Percentiles rank a stretch among this genome's conserved stretches.
Evolutionary conservation across 2,329 filamentous ascomycete genomes (phyloP).

Genomic region (Sporothrix pallida): DNA sequence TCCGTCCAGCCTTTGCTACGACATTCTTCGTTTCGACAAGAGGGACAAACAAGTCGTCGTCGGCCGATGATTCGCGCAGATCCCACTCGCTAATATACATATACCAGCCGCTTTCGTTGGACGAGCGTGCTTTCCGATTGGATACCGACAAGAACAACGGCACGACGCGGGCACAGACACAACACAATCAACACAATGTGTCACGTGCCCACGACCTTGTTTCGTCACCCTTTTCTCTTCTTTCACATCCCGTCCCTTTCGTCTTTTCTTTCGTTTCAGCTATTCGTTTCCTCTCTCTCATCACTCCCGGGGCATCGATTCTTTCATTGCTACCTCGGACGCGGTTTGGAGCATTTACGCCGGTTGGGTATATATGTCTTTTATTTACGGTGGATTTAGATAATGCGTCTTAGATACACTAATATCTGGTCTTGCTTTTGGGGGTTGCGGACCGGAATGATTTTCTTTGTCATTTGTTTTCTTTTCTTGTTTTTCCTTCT

Average conservation of each 20-base stretch:
- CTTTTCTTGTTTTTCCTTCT: background rate
- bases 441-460: slow-evolving; percentile 23
- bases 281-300: background rate
- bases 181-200: background rate
- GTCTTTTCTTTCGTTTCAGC: background rate
- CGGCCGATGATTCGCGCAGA: background rate
- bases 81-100: background rate
- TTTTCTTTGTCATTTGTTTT: slow-evolving; percentile 21
- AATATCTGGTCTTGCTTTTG: slow-evolving; percentile 27
- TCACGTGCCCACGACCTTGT: slow-evolving; percentile 5
- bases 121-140: slow-evolving; percentile 19
- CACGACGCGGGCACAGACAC: background rate
- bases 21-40: slow-evolving; percentile 2
- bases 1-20: slow-evolving; percentile 2
- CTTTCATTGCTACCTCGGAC: background rate
- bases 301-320: background rate
- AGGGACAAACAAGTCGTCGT: background rate
- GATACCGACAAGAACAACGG: slow-evolving; percentile 10
- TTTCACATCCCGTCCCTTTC: background rate
- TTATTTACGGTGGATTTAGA: slow-evolving; percentile 25
- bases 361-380: slow-evolving; percentile 27
- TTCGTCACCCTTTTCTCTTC: too few relatives aligned
- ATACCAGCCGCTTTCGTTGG: background rate
- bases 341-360: slow-evolving; percentile 27
- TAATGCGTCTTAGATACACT: slow-evolving; percentile 33